phyloP scores from a whole-genome alignment of 1,139 yeast species.

The Geotrichum aggregatum region DNA sequence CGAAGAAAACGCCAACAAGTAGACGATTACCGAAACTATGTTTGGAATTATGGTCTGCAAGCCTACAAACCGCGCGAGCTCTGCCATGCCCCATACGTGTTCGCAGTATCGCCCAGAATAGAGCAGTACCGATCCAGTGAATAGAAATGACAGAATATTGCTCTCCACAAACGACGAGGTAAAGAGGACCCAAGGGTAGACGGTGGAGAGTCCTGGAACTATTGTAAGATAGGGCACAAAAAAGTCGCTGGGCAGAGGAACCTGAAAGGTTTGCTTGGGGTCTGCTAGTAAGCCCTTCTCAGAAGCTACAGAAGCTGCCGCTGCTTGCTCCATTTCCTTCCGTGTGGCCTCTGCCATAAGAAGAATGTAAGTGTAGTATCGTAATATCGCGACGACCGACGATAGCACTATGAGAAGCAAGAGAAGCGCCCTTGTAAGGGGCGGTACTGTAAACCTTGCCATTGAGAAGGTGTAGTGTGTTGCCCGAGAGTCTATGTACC shows the following conservation, averaged over 20 bases:
- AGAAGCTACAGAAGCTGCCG: not conserved
- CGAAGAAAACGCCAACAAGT: conserved; percentile 8
- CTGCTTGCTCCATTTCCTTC: conserved; percentile 12
- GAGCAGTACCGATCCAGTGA: conserved; percentile 50
- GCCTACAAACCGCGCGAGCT: conserved; percentile 56
- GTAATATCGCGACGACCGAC: conserved; percentile 36
- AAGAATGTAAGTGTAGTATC: conserved; percentile 27
- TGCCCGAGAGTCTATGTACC: too few species aligned
- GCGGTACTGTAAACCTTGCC: conserved; percentile 37
- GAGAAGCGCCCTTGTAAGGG: conserved; percentile 40
- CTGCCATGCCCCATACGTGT: conserved; percentile 55
- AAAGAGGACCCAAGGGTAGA: conserved; percentile 70
- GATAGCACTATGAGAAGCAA: conserved; percentile 36
- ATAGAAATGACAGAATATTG: conserved; percentile 48
- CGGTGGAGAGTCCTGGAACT: conserved; percentile 58
- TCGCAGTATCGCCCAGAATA: conserved; percentile 54
- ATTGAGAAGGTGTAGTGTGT: not conserved
- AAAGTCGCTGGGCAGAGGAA: conserved; percentile 35
- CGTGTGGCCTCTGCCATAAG: conserved; percentile 19
- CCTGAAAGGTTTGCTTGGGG: conserved; percentile 1
- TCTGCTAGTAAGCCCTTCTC: conserved; percentile 1
- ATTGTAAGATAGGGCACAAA: conserved; percentile 62
- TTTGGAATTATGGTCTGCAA: conserved; percentile 60
- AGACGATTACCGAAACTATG: conserved; percentile 37
- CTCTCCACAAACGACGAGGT: conserved; percentile 71